Base-by-base conservation (phyloP, 208 protist genomes). In the Borovskyia barvae region DNA sequence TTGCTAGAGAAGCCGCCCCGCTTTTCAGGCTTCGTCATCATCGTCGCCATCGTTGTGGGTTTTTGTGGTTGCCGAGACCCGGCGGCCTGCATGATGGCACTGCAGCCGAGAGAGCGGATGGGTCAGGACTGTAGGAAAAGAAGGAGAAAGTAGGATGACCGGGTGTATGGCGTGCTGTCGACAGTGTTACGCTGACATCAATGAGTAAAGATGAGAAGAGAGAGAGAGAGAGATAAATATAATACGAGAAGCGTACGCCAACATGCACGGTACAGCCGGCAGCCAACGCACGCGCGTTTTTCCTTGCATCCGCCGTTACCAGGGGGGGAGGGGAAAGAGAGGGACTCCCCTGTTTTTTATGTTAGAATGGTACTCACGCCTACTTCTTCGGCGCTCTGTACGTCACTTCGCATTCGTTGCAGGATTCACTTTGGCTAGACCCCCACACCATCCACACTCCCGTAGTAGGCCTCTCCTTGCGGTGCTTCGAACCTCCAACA, bases 211-310 rank as follows among this genome's bases (percentile, higher is more conserved):
- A 11, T 25, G 5, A 26, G 22, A 7, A 17, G 24, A 14, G 5
- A 48, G 22, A 25, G 5, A 68, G 35, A 68, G 22, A 61, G n/a
- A 55, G 15, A 66, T 14, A 25, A 15, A 19, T 39, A 14, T 15
- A 39, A 14, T 14, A 14, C 9, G 33, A 39, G 33, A 14, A 8
- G 33, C 14, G 33, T 14, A 39, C 9, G 8, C 9, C 33, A 39
- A 39, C 33, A 8, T 8, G 33, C 33, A 14, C 33, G 14, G 33
- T 14, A 39, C 9, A 8, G 8, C 33, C 33, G 33, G 33, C 33
- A 39, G 8, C n/a, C n/a, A n/a, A n/a, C n/a, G n/a, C n/a, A n/a
- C n/a, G n/a, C n/a, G n/a, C n/a, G n/a, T n/a, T n/a, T n/a, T n/a
- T n/a, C n/a, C n/a, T n/a, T n/a, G n/a, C n/a, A n/a, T n/a, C n/a